These are phyloP conservation scores for Claviceps arundinis DNA, from an alignment of 2,329 filamentous ascomycete species.

Conservation along the genomic window DNA sequence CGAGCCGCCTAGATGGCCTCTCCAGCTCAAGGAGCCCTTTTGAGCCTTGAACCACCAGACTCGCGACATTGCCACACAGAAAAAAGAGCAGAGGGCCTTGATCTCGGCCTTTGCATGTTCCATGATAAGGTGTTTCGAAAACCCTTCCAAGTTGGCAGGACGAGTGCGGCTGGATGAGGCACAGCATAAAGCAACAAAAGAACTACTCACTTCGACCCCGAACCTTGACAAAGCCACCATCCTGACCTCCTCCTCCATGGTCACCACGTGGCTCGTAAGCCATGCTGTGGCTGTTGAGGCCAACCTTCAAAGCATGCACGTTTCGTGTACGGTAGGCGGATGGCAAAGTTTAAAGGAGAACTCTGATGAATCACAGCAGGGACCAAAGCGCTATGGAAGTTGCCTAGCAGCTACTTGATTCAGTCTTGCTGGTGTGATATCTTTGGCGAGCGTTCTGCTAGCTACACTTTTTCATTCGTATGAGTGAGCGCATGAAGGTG, in stretches of 20 bases:
- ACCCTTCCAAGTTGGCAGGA: not conserved
- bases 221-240: constrained; percentile 34
- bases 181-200: constrained; percentile 1
- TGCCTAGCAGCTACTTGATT: not conserved
- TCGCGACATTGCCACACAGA: not conserved
- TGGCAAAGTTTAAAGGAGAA: not conserved
- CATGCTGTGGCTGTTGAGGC: constrained; percentile 21
- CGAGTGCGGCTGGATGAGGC: not conserved
- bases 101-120: not conserved
- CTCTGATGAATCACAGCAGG: not conserved
- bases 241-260: constrained; percentile 29
- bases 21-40: not conserved
- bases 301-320: constrained; percentile 4
- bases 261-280: constrained; percentile 42
- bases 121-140: not conserved
- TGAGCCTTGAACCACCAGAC: not conserved
- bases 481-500: not conserved
- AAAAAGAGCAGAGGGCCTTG: not conserved
- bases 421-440: not conserved
- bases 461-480: not conserved
- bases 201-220: constrained; percentile 36
- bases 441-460: not conserved
- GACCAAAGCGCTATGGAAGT: not conserved
- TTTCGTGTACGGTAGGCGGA: not conserved
- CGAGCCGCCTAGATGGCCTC: not conserved